Evolutionary conservation across 768 basidiomycete genomes (phyloP).

Genomic region (Rhodosporidiobolus sp.): DNA sequence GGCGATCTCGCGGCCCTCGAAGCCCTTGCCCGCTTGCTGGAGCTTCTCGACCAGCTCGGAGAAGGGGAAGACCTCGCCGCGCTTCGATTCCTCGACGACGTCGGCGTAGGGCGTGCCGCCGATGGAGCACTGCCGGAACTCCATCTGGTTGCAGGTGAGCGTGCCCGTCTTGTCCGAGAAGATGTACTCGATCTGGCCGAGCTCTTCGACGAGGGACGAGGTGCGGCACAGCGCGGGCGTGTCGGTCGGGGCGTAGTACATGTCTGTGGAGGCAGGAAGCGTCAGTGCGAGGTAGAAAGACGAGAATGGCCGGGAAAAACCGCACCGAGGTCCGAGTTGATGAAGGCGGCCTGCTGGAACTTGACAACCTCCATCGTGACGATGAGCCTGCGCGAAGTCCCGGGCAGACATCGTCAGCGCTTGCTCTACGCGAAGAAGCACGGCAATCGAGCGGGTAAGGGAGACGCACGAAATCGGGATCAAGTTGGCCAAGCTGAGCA

Average conservation of each 20-base stretch:
- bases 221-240: slow-evolving; percentile 97
- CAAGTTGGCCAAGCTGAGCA: slow-evolving; percentile 81
- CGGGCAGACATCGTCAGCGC: neutral
- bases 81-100: slow-evolving; percentile 79
- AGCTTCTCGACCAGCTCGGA: slow-evolving; percentile 48
- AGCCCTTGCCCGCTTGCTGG: slow-evolving; percentile 3
- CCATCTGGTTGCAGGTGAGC: slow-evolving; percentile 76
- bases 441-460: neutral
- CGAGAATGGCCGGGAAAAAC: too few species aligned
- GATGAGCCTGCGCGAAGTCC: slow-evolving; percentile 58
- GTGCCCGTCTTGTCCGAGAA: slow-evolving; percentile 99
- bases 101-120: slow-evolving; percentile 87
- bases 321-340: slow-evolving; percentile 66
- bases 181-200: slow-evolving; percentile 97
- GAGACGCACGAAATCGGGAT: slow-evolving; percentile 78
- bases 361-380: slow-evolving; percentile 99
- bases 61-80: slow-evolving; percentile 58
- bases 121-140: slow-evolving; percentile 86
- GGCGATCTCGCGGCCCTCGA: slow-evolving; percentile 53
- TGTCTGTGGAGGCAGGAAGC: slow-evolving; percentile 61
- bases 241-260: slow-evolving; percentile 94
- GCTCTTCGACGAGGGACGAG: slow-evolving; percentile 93
- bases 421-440: too few species aligned
- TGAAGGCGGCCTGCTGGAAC: slow-evolving; percentile 93
- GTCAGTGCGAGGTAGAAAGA: slow-evolving; percentile 45